Evolutionary conservation across 2,329 filamentous ascomycete species (phyloP), one percentile per base, ranked within the genome.

Genomic region (Botrytis medusae): DNA sequence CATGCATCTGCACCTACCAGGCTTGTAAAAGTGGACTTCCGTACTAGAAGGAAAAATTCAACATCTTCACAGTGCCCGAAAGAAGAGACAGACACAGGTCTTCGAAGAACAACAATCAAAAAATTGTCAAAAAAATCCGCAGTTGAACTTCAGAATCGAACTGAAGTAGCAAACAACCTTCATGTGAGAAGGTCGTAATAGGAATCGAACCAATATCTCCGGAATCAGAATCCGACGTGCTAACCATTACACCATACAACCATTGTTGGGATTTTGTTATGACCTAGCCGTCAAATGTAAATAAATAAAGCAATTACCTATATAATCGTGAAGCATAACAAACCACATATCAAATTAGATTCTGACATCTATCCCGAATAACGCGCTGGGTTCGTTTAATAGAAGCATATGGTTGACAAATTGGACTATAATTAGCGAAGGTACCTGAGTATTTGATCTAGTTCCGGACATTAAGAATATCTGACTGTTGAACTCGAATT

Each of bases 181-280:
- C 48, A 2, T 0, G 4, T 6, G 10, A 34, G 71, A 72, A 72
- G 70, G 70, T 72, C 64, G 44, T 68, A 72, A 72, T 72, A 72
- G 70, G 70, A 72, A 72, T 72, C 71, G 71, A 72, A 72, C 71
- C 71, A 72, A 76, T 76, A 76, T 76, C 74, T 76, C 74, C 74
- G 74, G 74, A 76, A 73, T 76, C 74, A 76, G 72, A 76, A 74
- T 74, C 74, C 69, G 74, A 76, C 74, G 74, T 76, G 72, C 75
- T 76, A 48, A 75, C 75, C 72, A 74, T 75, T 72, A 76, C 73
- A 75, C 73, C 73, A 74, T 72, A 60, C 46, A 68, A 72, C 70
- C 70, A 5, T 42, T 57, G 4, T 16, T 16, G 20, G 7, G 7
- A 16, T 42, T 9, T 60, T 62, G 25, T 42, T 29, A 29, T 60